Evolutionary conservation across 257 asterid genomes (phyloP), one percentile per base, ranked within the genome.

Genomic region (Datura wrightii): DNA sequence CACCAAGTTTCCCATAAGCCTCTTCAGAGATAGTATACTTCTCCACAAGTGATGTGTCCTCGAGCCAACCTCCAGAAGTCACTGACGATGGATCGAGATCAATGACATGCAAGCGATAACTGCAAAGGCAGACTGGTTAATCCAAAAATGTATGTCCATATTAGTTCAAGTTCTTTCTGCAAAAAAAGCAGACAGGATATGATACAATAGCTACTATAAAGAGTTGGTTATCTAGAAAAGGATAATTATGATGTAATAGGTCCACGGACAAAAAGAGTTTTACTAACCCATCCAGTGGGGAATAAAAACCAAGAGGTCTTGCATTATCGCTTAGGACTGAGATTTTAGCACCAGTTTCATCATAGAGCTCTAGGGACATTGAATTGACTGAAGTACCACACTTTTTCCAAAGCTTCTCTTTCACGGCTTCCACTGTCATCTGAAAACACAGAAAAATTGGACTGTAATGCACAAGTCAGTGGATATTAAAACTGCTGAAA

Each of bases 11-110:
- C 79, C 50, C 92, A 89, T 90, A 96, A 69, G 98, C 97, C 88
- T 96, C 99, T 18, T 96, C 98, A 60, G 99, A 94, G 83, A 96
- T 96, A 55, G 91, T 96, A 89, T 93, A 96, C 89, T 94, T 96
- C 90, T 96, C 99, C 85, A 94, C 99, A 52, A 93, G 96, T 78
- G 99, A 94, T 55, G 98, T 93, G 81, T 96, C 97, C 78, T 96
- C 99, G 86, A 96, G 90, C 99, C 99, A 96, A 90, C 99, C 98
- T 69, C 99, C 99, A 85, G 98, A 92, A 54, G 98, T 92, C 62
- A 96, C 90, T 14, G 99, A 96, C 72, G 96, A 91, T 84, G 99
- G 98, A 89, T 96, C 99, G 19, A 90, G 93, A 89, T 94, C 99
- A 87, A 91, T 88, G 63, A 94, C 88, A 80, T 96, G 99, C 81